A percentile compares a stretch with the other conserved stretches of the same genome.
Conservation (phyloP, 2,329 filamentous ascomycete species). For the Aspergillus pseudoterreus region DNA sequence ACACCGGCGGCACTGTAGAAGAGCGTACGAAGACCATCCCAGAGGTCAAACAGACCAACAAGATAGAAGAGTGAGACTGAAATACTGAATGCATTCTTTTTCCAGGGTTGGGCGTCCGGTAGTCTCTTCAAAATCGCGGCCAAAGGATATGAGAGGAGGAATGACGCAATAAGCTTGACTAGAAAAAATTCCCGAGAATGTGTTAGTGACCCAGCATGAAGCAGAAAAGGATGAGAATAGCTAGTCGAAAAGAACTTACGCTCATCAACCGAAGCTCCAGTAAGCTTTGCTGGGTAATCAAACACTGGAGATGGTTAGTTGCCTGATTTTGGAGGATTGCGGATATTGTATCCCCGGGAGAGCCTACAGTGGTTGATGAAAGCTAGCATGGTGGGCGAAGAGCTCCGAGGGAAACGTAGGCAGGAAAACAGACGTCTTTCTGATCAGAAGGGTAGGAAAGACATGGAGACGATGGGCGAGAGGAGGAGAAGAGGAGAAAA, state of each 20-base stretch:
- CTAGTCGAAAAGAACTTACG: constrained; percentile 37
- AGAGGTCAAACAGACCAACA: constrained; percentile 88
- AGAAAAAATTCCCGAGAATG: constrained; percentile 5
- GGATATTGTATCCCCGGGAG: not conserved
- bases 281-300: constrained; percentile 51
- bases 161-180: constrained; percentile 93
- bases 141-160: constrained; percentile 88
- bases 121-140: constrained; percentile 85
- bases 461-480: constrained; percentile 2
- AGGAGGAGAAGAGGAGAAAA: not conserved
- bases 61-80: constrained; percentile 82
- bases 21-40: constrained; percentile 76
- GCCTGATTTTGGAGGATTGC: constrained; percentile 2
- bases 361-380: constrained; percentile 59
- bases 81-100: constrained; percentile 87
- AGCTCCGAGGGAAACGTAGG: constrained; percentile 1
- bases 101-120: constrained; percentile 75
- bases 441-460: not conserved
- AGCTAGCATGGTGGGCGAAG: constrained; percentile 52
- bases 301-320: constrained; percentile 50
- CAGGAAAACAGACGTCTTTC: constrained; percentile 4
- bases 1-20: constrained; percentile 73
- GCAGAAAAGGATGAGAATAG: constrained; percentile 5
- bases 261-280: constrained; percentile 64
- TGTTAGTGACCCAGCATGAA: not conserved